Base-by-base conservation (phyloP, 2,329 filamentous ascomycete genomes). In the Penicillium brasilianum region DNA sequence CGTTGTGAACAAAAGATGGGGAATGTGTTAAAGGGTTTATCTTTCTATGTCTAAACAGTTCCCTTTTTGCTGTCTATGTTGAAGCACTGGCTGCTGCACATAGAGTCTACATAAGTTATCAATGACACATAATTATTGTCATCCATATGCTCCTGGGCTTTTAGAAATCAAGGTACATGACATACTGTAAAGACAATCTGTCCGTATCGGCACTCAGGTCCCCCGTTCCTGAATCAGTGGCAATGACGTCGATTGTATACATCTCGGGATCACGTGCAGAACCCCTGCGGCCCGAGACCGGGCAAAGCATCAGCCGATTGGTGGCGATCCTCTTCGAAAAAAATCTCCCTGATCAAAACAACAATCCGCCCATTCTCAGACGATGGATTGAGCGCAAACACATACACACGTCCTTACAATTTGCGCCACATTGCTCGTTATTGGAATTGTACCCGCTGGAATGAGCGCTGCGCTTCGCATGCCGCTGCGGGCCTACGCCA, bases 401-500 rank as follows among this genome's bases (percentile, higher is more conserved):
- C 55, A 28, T 53, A 20, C 50, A 51, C 9, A n/a, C 14, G 30
- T 43, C 58, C 8, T 43, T 37, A 28, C 44, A 18, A 53, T 28
- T 57, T 37, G 30, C 22, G 43, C 39, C 43, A 11, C 48, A 6
- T 56, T 34, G 6, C 39, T 46, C 39, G 52, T 36, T 51, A 5
- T 30, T 39, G 55, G 57, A 34, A 61, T 59, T 22, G 28, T 34
- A 58, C 25, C 49, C 43, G 64, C 70, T 69, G 72, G 72, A 60
- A 76, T 76, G 74, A 75, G 70, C 68, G 70, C 68, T 66, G 66
- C 68, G 63, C 64, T 72, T 69, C 72, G 71, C 63, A 66, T 69
- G 62, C 71, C 72, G 63, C 68, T 73, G 72, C 72, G 74, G 71
- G 68, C 71, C 59, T 68, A 68, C 61, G 67, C 69, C 66, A 68